Conservation (phyloP, 2,329 filamentous ascomycete species). For the Ascochyta pisi region DNA sequence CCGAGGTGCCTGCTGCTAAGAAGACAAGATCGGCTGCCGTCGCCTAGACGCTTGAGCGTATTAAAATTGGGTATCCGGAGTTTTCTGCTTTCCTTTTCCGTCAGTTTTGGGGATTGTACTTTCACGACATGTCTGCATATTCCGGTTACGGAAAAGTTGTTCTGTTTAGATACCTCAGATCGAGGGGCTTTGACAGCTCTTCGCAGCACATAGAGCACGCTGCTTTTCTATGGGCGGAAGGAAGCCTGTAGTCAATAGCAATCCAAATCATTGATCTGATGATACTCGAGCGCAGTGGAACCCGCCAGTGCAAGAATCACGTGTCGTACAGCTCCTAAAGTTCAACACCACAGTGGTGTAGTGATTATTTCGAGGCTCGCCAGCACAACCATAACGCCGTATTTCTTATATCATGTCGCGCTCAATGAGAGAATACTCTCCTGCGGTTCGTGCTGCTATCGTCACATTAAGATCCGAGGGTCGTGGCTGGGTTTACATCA, state of each 20-base stretch:
- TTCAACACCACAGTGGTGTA: too few relatives aligned
- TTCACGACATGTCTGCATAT: constrained; percentile 33
- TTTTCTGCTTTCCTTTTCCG: constrained; percentile 27
- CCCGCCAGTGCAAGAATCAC: too few relatives aligned
- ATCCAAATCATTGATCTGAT: constrained; percentile 13
- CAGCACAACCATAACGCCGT: too few relatives aligned
- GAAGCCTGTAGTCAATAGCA: constrained; percentile 16
- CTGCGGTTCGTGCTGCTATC: too few relatives aligned
- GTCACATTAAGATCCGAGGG: too few relatives aligned
- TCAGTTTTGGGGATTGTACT: constrained; percentile 26
- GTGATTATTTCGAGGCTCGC: too few relatives aligned
- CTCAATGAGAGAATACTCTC: too few relatives aligned
- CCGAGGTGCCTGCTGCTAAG: constrained; percentile 56
- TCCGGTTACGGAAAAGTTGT: constrained; percentile 45
- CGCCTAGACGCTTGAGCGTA: constrained; percentile 39
- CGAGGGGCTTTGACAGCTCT: constrained; percentile 21
- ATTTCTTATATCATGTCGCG: too few relatives aligned
- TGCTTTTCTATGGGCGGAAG: constrained; percentile 8
- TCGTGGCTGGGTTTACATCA: too few relatives aligned
- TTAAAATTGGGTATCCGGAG: constrained; percentile 26
- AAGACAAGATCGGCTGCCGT: constrained; percentile 56
- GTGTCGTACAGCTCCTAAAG: too few relatives aligned
- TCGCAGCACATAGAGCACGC: constrained; percentile 21
- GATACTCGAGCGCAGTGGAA: not conserved
- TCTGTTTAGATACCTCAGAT: constrained; percentile 43